Evolutionary conservation across 495 filamentous ascomycete species (phyloP).

Genomic region (Daldinia loculata): DNA sequence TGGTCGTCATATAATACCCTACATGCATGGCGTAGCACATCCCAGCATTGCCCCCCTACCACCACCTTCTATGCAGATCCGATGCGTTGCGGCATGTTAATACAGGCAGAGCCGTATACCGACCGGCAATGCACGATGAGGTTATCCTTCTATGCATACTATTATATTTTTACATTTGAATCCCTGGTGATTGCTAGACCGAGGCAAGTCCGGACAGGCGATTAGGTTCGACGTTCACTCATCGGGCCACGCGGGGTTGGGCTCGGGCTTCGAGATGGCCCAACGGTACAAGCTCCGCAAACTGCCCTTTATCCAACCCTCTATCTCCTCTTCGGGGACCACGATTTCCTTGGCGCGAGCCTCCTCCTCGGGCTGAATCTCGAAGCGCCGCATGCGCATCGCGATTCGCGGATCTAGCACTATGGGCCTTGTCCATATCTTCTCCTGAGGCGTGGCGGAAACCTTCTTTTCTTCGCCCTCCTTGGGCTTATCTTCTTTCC

Average conservation of each 20-base stretch:
- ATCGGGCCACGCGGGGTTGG: conserved; percentile 40
- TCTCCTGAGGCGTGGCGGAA: conserved; percentile 53
- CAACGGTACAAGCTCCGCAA: conserved; percentile 56
- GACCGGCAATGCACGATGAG: conserved; percentile 2
- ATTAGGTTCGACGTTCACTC: conserved; percentile 13
- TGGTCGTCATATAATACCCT: not conserved
- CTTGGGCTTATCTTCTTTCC: conserved; percentile 74
- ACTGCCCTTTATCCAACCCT: conserved; percentile 66
- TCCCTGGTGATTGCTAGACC: not conserved
- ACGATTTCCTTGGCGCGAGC: conserved; percentile 68
- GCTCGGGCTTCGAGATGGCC: conserved; percentile 46
- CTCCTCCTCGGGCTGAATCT: conserved; percentile 71
- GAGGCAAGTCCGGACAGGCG: not conserved
- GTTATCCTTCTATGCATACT: conserved; percentile 29
- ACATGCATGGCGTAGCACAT: not conserved
- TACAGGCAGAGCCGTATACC: conserved; percentile 11
- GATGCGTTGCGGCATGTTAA: conserved; percentile 9
- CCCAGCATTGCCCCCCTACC: not conserved
- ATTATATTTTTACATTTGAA: conserved; percentile 21
- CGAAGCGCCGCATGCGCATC: conserved; percentile 81
- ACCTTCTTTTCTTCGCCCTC: conserved; percentile 55
- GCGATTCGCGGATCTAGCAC: conserved; percentile 81
- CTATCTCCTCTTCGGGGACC: conserved; percentile 71
- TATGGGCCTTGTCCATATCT: conserved; percentile 79
- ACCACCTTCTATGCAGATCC: conserved; percentile 10